Base-by-base conservation (phyloP, 805 yeast genomes). In the Metschnikowia arizonensis region DNA sequence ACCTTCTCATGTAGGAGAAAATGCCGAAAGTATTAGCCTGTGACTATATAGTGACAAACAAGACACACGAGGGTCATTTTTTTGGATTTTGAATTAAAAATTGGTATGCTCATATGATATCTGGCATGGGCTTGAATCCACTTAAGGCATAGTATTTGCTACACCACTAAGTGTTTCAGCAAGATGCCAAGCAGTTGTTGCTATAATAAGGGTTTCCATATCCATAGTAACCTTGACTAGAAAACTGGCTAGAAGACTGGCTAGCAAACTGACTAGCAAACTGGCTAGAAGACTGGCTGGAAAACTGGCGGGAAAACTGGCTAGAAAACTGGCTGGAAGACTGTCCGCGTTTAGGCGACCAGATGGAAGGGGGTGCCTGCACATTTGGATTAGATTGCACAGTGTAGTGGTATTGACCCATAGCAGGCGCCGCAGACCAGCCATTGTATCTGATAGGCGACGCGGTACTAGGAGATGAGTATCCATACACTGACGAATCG, bases 151-250 rank as follows among this genome's bases (percentile, higher is more conserved):
- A 21, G 24, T 30, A 15, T 9, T 14, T 14, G 33, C 17, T 30
- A 18, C n/a, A 34, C 29, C 18, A 12, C 29, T 9, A 0, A n/a
- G 11, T 14, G 2, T 3, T 28, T 31, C 33, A 50, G 35, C 46
- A 50, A 3, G 52, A 26, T 15, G 54, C 49, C 54, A 50, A 49
- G 44, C 63, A 65, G 43, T 58, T 57, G 28, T 36, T 35, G 19
- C 14, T 37, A 53, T 66, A 66, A 50, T 65, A 69, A 15, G 72
- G 70, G 50, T 68, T 68, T 15, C 67, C 52, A 47, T 65, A 66
- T 12, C 72, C 71, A 21, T 44, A 41, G 45, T 32, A 48, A 12
- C 29, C 41, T 44, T 33, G 49, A 10, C 10, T 33, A 17, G 39
- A 44, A 12, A 38, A 40, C 42, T 56, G 60, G 29, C 31, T n/a